Percentiles rank a stretch among this genome's conserved stretches.
These are phyloP conservation scores for Aspergillus fumigatus DNA, from an alignment of 2,329 filamentous ascomycete genomes.

Conservation along the genomic window DNA sequence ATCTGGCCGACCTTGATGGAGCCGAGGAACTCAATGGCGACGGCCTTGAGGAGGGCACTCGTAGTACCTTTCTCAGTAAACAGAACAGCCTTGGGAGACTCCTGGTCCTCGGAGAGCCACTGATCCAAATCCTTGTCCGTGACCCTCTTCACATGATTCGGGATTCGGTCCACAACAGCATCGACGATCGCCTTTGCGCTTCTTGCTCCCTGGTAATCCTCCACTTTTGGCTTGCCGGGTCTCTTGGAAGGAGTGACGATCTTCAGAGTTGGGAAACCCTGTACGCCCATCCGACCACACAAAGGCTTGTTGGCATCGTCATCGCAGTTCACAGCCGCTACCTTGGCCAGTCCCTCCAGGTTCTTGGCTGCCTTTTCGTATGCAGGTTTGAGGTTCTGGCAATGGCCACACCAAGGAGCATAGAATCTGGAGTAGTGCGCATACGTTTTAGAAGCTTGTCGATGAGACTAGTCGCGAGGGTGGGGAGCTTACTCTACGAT, in stretches of 20 bases:
- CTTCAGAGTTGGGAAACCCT: slow-evolving; percentile 96
- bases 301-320: slow-evolving; percentile 87
- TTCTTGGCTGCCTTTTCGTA: slow-evolving; percentile 92
- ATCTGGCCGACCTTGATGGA: slow-evolving; percentile 77
- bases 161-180: slow-evolving; percentile 78
- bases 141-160: slow-evolving; percentile 80
- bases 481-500: slow-evolving; percentile 48
- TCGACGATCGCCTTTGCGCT: slow-evolving; percentile 84
- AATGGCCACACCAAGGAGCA: slow-evolving; percentile 96
- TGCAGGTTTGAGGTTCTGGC: slow-evolving; percentile 88
- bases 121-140: slow-evolving; percentile 72
- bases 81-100: slow-evolving; percentile 76
- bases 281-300: slow-evolving; percentile 77
- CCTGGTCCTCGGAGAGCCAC: slow-evolving; percentile 65
- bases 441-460: slow-evolving; percentile 29
- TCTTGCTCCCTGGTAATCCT: slow-evolving; percentile 84
- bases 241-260: slow-evolving; percentile 84
- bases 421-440: slow-evolving; percentile 66
- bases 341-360: slow-evolving; percentile 86
- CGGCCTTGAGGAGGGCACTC: slow-evolving; percentile 72
- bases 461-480: slow-evolving; percentile 9
- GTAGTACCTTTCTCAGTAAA: slow-evolving; percentile 93
- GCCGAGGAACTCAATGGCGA: slow-evolving; percentile 88
- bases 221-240: slow-evolving; percentile 70
- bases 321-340: slow-evolving; percentile 92